Base-by-base conservation (phyloP, 139 green algal species). In the Dunaliella primolecta region DNA sequence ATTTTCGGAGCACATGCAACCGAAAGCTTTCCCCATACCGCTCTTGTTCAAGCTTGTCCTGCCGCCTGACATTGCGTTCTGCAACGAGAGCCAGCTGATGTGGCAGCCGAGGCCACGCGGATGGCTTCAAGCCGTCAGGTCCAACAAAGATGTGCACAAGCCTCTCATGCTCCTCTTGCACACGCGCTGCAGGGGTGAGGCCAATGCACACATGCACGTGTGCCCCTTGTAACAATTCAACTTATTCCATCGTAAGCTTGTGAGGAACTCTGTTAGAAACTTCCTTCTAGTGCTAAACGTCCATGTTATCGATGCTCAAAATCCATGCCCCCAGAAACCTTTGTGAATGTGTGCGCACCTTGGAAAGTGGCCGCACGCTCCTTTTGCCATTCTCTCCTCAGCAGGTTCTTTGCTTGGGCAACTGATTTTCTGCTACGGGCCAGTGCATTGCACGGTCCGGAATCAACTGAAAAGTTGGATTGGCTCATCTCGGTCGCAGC, bases 121-220 rank as follows among this genome's bases (percentile, higher is more conserved):
- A 36, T 2, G 77, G 77, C 11, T 82, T 29, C 33, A 82, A 36
- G 7, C 77, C 77, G n/a, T 33, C 33, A 24, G 77, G 36, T 2
- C 35, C 36, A 64, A 34, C 36, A 64, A 82, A 64, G 3, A 70
- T 36, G 11, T 70, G 31, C 34, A 71, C 36, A 33, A 82, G 77
- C 77, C 36, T 27, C 27, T 64, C 77, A 70, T 82, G 77, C 77
- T 71, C 77, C 21, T 34, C 77, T n/a, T n/a, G 32, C 36, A 70
- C 77, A 21, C 77, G 36, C 23, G 77, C 36, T 33, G 30, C 72
- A 24, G 11, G 29, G 11, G 72, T 78, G 72, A 78, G 72, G 3
- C 11, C 29, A n/a, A n/a, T n/a, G 29, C 72, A 24, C 24, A 3
- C 29, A 33, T 24, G 72, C 29, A 11, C 72, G 29, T 32, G 72